Evolutionary conservation across 2,329 filamentous ascomycete species (phyloP), one percentile per base, ranked within the genome.

Genomic region (Xylariaceae sp.): DNA sequence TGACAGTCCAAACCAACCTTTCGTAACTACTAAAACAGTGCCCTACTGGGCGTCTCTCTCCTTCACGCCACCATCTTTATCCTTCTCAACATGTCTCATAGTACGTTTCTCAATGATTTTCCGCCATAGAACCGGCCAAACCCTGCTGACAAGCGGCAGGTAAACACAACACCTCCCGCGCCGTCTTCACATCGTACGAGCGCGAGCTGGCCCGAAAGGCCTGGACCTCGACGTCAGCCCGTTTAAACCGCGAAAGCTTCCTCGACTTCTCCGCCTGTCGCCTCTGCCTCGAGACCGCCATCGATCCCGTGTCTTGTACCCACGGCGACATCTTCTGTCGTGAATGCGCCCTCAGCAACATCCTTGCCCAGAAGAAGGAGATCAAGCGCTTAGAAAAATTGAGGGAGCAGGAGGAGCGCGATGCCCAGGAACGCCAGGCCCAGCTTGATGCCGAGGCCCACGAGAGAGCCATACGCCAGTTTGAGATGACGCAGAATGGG

Each of bases 111-210:
- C 14, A 36, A n/a, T n/a, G n/a, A n/a, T n/a, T n/a, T n/a, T n/a
- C n/a, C n/a, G n/a, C n/a, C n/a, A n/a, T n/a, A n/a, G n/a, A n/a
- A n/a, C n/a, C 33, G 33, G 8, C 33, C 28, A 31, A 37, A 14
- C 3, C 31, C 5, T 6, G 34, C 21, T 53, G 31, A 60, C 57
- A 67, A 63, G 37, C 45, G 16, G 24, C 65, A 87, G 85, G 85
- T 71, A 96, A 96, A 79, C 87, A 92, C 67, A 96, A 97, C 77
- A 96, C 92, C 40, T 94, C 91, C 40, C 87, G 94, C 40, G 88
- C 92, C 37, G 92, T 97, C 75, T 98, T 98, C 80, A 98, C 95
- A 29, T 88, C 92, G 21, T 87, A 97, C 77, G 95, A 98, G 78
- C 88, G 95, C 65, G 84, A 85, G 48, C 84, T 94, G 46, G 89